Conservation (phyloP, 225 moss, liverwort and hornwort genomes). For the Pleurozium schreberi region DNA sequence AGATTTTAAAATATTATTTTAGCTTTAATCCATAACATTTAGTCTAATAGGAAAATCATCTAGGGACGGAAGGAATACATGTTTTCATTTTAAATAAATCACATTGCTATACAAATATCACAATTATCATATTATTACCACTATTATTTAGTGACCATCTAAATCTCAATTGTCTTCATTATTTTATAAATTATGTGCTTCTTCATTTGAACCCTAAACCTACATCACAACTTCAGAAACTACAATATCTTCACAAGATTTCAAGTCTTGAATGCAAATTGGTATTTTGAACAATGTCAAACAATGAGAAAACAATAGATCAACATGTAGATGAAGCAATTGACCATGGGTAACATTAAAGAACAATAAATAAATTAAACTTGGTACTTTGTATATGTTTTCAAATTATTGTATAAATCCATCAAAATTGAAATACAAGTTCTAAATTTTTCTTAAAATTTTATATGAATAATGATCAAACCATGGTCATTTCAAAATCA, state of each 20-base stretch:
- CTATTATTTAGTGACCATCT: neutral
- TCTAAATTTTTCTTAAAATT: neutral
- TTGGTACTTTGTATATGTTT: too few species aligned
- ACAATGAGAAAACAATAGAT: neutral
- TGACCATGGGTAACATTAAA: neutral
- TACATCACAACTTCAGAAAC: fast-evolving
- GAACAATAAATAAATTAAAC: too few species aligned
- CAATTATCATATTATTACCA: neutral
- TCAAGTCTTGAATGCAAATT: neutral
- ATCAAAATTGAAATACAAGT: too few species aligned
- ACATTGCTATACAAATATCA: neutral
- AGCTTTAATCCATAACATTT: too few species aligned
- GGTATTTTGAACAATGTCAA: neutral
- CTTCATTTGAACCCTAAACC: neutral
- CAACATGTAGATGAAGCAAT: neutral
- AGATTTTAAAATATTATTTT: too few species aligned
- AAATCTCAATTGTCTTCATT: neutral
- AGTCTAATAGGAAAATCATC: too few species aligned
- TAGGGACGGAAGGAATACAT: too few species aligned
- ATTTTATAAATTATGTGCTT: neutral
- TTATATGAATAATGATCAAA: neutral
- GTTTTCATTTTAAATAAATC: neutral
- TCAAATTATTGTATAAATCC: neutral
- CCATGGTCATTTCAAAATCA: neutral
- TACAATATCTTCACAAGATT: neutral